Evolutionary conservation across 345 rosid species (phyloP).

Genomic region (Geranium rotundifolium): DNA sequence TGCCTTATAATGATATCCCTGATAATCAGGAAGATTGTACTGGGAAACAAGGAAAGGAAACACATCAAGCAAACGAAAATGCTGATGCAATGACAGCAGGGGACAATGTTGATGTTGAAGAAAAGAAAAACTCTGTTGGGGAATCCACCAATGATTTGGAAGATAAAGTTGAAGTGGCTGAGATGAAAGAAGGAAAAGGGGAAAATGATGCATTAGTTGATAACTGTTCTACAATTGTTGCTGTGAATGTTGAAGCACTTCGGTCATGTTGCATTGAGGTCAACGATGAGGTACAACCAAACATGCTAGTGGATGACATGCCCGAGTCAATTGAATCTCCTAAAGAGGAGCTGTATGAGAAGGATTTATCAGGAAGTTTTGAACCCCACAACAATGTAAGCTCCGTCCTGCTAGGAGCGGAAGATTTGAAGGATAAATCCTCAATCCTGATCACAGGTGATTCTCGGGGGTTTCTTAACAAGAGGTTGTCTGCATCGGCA

Average conservation of each 20-base stretch:
- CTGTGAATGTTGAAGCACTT: conserved; percentile 18
- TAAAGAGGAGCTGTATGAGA: conserved; percentile 24
- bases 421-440: conserved; percentile 58
- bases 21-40: conserved; percentile 27
- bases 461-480: conserved; percentile 38
- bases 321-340: conserved; percentile 36
- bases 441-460: conserved; percentile 31
- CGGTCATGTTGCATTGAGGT: conserved; percentile 24
- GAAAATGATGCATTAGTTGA: conserved; percentile 30
- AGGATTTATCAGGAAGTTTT: conserved; percentile 20
- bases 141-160: conserved; percentile 10
- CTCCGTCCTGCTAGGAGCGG: conserved; percentile 18
- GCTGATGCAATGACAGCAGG: conserved; percentile 19
- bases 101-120: conserved; percentile 19
- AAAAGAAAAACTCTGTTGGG: conserved; percentile 18
- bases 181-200: conserved; percentile 27
- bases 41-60: conserved; percentile 24
- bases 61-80: conserved; percentile 25
- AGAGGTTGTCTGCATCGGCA: conserved; percentile 92
- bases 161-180: conserved; percentile 21
- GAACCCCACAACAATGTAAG: conserved; percentile 22
- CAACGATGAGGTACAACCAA: conserved; percentile 27
- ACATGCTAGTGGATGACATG: conserved; percentile 20
- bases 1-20: conserved; percentile 30
- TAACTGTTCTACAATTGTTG: conserved; percentile 18